Percentiles rank a stretch among this genome's conserved stretches.
Conservation (phyloP, 1,284 basidiomycete genomes). For the Psilocybe mexicana region DNA sequence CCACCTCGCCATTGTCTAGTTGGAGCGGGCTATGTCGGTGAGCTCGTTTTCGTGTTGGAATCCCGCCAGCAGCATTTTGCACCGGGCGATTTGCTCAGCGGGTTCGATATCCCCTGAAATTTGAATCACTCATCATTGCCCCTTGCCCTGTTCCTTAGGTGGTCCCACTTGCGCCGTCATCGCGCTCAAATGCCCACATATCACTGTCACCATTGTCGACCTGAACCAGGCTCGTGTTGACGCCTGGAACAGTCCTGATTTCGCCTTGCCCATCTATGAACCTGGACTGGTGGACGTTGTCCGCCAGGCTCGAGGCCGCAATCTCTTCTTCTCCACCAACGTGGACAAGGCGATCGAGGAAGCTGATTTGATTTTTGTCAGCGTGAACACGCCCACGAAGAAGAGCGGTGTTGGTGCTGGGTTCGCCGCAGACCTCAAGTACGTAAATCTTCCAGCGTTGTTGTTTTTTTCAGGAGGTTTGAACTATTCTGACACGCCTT, state of each 20-base stretch:
- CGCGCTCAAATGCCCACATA: constrained; percentile 92
- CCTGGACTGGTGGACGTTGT: constrained; percentile 96
- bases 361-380: constrained; percentile 90
- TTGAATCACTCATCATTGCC: constrained; percentile 12
- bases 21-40: constrained; percentile 96
- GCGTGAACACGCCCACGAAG: constrained; percentile 98
- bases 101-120: constrained; percentile 1
- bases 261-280: constrained; percentile 90
- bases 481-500: constrained; percentile 12
- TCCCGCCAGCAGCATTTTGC: constrained; percentile 6
- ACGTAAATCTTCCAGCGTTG: constrained; percentile 30
- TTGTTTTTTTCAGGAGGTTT: constrained; percentile 10
- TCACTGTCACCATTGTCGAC: constrained; percentile 96
- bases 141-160: constrained; percentile 44
- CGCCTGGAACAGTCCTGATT: constrained; percentile 89
- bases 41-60: constrained; percentile 32
- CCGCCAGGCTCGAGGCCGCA: constrained; percentile 84
- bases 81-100: constrained; percentile 13
- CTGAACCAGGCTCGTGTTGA: constrained; percentile 93
- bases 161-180: constrained; percentile 95
- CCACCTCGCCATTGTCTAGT: constrained; percentile 47
- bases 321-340: constrained; percentile 97
- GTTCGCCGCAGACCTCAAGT: constrained; percentile 98
- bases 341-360: constrained; percentile 92
- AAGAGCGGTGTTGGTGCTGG: constrained; percentile 97